phyloP scores from a whole-genome alignment of 2,329 filamentous ascomycete genomes.

The Fusarium armeniacum region DNA sequence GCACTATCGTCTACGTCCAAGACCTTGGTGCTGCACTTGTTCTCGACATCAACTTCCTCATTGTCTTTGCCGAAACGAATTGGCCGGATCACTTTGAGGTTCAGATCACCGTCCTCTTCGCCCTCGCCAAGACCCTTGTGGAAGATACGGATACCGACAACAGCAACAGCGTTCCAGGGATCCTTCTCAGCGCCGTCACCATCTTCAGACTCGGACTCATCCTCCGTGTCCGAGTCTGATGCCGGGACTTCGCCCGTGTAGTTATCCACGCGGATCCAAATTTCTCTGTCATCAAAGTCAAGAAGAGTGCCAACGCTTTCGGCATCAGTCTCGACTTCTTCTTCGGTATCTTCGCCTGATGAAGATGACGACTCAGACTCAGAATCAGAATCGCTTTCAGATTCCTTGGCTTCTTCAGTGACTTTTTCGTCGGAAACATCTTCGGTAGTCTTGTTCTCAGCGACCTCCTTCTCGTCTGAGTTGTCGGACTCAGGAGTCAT shows the following conservation, averaged over 20 bases:
- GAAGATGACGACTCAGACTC: background rate
- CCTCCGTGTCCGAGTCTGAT: conserved; percentile 14
- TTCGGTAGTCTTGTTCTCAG: background rate
- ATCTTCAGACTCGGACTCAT: conserved; percentile 50
- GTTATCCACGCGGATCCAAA: conserved; percentile 53
- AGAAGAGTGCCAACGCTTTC: conserved; percentile 55
- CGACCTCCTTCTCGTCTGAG: conserved; percentile 9
- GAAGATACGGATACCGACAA: conserved; percentile 73
- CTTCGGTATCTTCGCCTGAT: conserved; percentile 14
- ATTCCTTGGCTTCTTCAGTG: background rate
- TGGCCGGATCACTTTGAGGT: conserved; percentile 58
- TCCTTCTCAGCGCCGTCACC: conserved; percentile 68
- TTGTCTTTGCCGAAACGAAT: conserved; percentile 52
- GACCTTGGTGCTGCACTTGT: conserved; percentile 51
- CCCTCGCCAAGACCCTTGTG: conserved; percentile 59
- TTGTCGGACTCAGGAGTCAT: conserved; percentile 41
- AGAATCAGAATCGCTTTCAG: background rate
- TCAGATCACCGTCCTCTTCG: conserved; percentile 54
- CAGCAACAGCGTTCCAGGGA: conserved; percentile 74
- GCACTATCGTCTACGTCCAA: conserved; percentile 63
- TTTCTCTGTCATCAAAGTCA: conserved; percentile 58
- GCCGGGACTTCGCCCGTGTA: conserved; percentile 21
- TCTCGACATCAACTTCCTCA: conserved; percentile 43
- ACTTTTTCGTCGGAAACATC: background rate
- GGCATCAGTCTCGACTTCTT: conserved; percentile 44